Percentiles rank a stretch among this genome's conserved stretches.
Conservation (phyloP, 345 rosid species). For the Bruguiera sexangula region DNA sequence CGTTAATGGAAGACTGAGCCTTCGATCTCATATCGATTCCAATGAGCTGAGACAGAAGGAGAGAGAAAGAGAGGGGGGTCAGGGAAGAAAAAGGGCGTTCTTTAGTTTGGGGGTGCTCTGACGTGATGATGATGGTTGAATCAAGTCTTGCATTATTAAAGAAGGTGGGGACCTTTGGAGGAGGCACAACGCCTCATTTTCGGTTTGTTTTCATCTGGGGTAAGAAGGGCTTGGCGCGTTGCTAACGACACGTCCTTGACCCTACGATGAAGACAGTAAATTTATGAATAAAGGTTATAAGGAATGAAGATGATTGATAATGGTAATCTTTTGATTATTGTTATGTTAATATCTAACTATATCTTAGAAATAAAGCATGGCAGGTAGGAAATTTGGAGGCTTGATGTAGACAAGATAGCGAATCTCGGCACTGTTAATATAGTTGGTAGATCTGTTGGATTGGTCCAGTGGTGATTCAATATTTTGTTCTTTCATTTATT, state of each 20-base stretch:
- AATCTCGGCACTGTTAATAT: neutral
- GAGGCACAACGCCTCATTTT: neutral
- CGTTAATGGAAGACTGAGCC: constrained; percentile 29
- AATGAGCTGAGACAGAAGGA: neutral
- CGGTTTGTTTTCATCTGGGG: neutral
- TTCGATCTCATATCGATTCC: constrained; percentile 29
- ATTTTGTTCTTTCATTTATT: neutral
- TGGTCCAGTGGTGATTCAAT: neutral
- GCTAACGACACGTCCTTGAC: neutral
- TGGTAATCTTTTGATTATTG: neutral
- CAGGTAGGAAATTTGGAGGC: neutral
- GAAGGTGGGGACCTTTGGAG: neutral
- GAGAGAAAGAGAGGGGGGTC: neutral
- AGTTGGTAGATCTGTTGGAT: constrained; percentile 15
- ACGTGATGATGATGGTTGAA: neutral
- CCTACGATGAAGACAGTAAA: no score
- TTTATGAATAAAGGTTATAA: neutral
- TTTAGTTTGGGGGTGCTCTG: neutral
- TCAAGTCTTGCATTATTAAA: neutral
- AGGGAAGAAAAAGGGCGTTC: neutral
- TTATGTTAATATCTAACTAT: neutral
- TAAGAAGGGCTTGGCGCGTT: neutral
- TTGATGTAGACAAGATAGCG: constrained; percentile 22
- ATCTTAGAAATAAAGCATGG: constrained; percentile 13
- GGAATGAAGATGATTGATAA: neutral